A percentile compares a stretch with the other conserved stretches of the same genome.
Evolutionary conservation across 2,329 filamentous ascomycete genomes (phyloP).

Genomic region (Hysterium pulicare): DNA sequence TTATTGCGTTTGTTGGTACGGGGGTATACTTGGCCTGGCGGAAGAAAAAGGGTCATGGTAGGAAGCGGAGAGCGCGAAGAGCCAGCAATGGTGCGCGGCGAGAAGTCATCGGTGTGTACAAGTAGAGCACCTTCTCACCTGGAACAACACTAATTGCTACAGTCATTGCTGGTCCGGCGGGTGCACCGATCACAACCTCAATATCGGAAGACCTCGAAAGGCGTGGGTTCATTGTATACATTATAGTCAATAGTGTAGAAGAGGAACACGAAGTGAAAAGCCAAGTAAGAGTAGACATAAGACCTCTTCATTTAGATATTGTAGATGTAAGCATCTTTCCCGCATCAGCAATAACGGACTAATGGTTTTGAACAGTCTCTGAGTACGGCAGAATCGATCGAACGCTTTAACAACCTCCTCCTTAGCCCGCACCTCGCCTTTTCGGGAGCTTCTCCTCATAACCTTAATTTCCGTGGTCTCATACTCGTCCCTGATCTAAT

Average conservation of each 20-base stretch:
- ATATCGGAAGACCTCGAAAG: conserved; percentile 83
- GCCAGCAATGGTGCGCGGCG: conserved; percentile 79
- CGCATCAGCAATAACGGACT: conserved; percentile 9
- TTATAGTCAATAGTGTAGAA: conserved; percentile 80
- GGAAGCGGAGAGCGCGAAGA: conserved; percentile 71
- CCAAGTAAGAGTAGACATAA: conserved; percentile 76
- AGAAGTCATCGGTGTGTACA: conserved; percentile 66
- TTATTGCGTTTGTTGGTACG: conserved; percentile 69
- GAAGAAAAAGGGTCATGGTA: conserved; percentile 57
- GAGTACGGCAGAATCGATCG: conserved; percentile 65
- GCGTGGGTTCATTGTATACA: conserved; percentile 87
- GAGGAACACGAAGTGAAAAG: conserved; percentile 77
- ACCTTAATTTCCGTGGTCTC: conserved; percentile 72
- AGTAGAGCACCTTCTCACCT: no score
- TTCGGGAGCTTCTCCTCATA: conserved; percentile 70
- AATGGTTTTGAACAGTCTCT: conserved; percentile 53
- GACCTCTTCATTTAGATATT: conserved; percentile 77
- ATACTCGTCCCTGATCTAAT: conserved; percentile 75
- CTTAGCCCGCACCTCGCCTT: conserved; percentile 73
- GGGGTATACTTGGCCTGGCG: conserved; percentile 56
- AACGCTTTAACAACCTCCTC: conserved; percentile 68
- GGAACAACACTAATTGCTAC: conserved; percentile 32
- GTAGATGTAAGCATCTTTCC: conserved; percentile 60
- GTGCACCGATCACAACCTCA: conserved; percentile 78
- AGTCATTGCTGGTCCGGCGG: conserved; percentile 84